Base-by-base conservation (phyloP, 1,284 basidiomycete species). In the Spongiforma sp. region DNA sequence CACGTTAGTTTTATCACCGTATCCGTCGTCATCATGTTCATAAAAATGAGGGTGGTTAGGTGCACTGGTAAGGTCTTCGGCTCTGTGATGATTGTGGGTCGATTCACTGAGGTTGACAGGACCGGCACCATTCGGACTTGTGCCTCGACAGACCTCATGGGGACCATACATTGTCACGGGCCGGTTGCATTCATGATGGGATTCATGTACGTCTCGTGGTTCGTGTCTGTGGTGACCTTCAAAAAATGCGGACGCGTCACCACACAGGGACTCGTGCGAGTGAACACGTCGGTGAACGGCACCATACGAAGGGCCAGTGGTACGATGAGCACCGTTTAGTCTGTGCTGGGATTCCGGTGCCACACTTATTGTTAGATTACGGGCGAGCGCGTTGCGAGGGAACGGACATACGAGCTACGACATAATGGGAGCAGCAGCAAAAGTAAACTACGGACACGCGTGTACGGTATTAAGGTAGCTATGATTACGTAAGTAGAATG, bases 181-280 rank as follows among this genome's bases (percentile, higher is more conserved):
- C 26, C 75, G 66, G 59, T 60, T 64, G 37, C 74, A 75, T 37
- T 71, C 73, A 61, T 81, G 79, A 67, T 84, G 84, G 8, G 63
- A 61, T 1, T 64, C 68, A 61, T 84, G 83, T 28, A 69, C 55
- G 19, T 57, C 61, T 54, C 79, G 75, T n/a, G 71, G 57, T 66
- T 85, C 83, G 63, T 83, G 77, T 57, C 83, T 72, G 65, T 85
- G 82, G 53, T 85, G 83, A 15, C 81, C 77, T 43, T 73, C 65
- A 39, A 79, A 77, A 60, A 77, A 69, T 7, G 54, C 50, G 28
- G 64, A 67, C 19, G 57, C 61, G 11, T 64, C 50, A 39, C 62
- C 32, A 34, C 58, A 37, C 12, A 48, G 21, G 21, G 15, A 56
- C 14, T 48, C 32, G 57, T 69, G 63, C 24, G 59, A 26, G 58